Conservation (phyloP, 352 stramenopile species). For the Phytophthora cactorum region DNA sequence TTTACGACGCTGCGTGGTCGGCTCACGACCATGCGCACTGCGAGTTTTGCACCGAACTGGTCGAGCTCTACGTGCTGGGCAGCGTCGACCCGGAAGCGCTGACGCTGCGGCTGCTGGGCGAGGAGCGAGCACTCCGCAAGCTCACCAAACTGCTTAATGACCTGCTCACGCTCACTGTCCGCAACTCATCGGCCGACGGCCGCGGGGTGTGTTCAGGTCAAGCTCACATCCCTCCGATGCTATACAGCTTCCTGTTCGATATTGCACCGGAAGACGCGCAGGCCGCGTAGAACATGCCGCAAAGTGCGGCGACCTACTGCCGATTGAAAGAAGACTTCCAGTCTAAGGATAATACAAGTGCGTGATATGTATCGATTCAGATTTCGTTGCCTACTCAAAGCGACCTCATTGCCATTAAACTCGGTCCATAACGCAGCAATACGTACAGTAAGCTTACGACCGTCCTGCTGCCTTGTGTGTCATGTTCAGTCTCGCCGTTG, state of each 20-base stretch:
- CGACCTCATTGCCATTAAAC: too few species aligned
- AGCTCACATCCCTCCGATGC: constrained; percentile 35
- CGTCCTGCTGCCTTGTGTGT: too few species aligned
- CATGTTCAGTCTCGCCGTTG: too few species aligned
- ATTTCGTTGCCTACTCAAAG: too few species aligned
- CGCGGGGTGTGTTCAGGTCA: constrained; percentile 30
- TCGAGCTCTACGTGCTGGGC: constrained; percentile 37
- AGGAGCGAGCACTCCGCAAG: constrained; percentile 27
- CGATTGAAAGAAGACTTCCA: too few species aligned
- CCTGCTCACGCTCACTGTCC: constrained; percentile 34
- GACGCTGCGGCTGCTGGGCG: constrained; percentile 26
- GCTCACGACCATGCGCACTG: constrained; percentile 32
- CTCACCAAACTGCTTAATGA: constrained; percentile 34
- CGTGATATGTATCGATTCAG: too few species aligned
- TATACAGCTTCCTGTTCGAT: constrained; percentile 40
- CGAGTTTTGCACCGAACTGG: constrained; percentile 34
- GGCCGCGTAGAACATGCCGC: constrained; percentile 12
- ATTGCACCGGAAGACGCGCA: constrained; percentile 6
- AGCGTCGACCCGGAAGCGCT: constrained; percentile 29
- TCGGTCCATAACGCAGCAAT: too few species aligned
- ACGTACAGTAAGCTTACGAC: too few species aligned
- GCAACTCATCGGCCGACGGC: constrained; percentile 16
- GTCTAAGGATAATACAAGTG: too few species aligned
- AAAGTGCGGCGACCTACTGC: background rate
- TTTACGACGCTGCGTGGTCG: constrained; percentile 35